These are phyloP conservation scores for Celoporthe dispersa DNA, from an alignment of 2,329 filamentous ascomycete species.

Conservation along the genomic window DNA sequence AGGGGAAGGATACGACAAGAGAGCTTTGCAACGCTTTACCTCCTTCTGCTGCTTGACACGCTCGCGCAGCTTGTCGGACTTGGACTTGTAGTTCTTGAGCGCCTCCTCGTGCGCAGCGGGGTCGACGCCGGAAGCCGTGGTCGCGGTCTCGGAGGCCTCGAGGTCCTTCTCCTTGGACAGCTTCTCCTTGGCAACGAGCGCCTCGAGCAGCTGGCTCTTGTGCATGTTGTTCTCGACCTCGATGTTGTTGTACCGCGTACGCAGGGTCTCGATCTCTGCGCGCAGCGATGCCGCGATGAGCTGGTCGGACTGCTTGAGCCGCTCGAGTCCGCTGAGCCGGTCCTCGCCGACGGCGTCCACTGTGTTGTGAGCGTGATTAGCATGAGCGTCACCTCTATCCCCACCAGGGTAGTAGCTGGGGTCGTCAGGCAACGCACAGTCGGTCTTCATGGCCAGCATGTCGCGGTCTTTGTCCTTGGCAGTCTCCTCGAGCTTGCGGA, in stretches of 20 bases:
- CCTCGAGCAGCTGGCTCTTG: conserved; percentile 63
- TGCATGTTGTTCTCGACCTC: conserved; percentile 59
- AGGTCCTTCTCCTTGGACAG: conserved; percentile 57
- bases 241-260: conserved; percentile 54
- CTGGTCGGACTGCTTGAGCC: conserved; percentile 63
- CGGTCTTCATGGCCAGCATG: conserved; percentile 54
- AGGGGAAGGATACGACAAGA: conserved; percentile 16
- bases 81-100: conserved; percentile 50
- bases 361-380: conserved; percentile 38
- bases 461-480: conserved; percentile 60
- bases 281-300: conserved; percentile 63
- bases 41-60: conserved; percentile 61
- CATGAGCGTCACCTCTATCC: conserved; percentile 34
- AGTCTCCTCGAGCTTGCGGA: conserved; percentile 52
- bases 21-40: conserved; percentile 49
- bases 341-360: conserved; percentile 59
- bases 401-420: conserved; percentile 19
- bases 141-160: conserved; percentile 42
- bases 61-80: conserved; percentile 61
- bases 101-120: conserved; percentile 42
- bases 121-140: conserved; percentile 35
- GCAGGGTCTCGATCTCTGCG: conserved; percentile 60
- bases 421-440: conserved; percentile 48
- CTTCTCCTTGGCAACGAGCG: conserved; percentile 64
- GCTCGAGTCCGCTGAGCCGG: conserved; percentile 58